phyloP scores from a whole-genome alignment of 179 eudicot genomes.

The Gypsophila paniculata region DNA sequence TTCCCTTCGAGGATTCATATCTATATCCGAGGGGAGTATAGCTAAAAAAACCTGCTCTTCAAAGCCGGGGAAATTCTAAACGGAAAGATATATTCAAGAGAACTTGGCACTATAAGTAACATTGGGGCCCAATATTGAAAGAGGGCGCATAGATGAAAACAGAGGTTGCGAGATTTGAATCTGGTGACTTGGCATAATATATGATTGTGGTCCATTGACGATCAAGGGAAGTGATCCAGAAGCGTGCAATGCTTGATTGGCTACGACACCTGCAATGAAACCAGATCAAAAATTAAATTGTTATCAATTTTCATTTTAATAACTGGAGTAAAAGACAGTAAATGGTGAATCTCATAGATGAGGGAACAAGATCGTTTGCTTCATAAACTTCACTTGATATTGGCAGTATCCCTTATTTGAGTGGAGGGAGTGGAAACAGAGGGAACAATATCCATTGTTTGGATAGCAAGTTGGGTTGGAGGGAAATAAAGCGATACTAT shows the following conservation, averaged over 20 bases:
- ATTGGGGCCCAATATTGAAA: constrained; percentile 44
- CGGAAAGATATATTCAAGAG: constrained; percentile 27
- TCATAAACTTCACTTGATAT: too few relatives aligned
- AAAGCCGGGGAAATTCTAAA: not conserved
- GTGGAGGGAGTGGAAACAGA: too few relatives aligned
- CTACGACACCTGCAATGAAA: constrained; percentile 33
- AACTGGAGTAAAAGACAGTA: not conserved
- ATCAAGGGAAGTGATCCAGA: constrained; percentile 44
- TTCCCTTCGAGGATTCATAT: too few relatives aligned
- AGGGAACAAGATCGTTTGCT: not conserved
- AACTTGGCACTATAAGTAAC: constrained; percentile 47
- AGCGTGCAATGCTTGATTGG: constrained; percentile 50
- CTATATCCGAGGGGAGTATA: not conserved
- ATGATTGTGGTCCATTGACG: constrained; percentile 42
- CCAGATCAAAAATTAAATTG: not conserved
- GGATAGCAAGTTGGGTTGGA: too few relatives aligned
- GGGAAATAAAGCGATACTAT: too few relatives aligned
- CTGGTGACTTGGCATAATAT: constrained; percentile 43
- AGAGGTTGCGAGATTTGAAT: constrained; percentile 46
- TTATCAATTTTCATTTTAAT: not conserved
- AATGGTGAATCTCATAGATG: not conserved
- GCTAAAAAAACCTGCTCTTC: not conserved
- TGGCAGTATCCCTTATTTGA: too few relatives aligned
- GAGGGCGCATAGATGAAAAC: constrained; percentile 44
- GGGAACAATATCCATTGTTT: too few relatives aligned